phyloP scores from a whole-genome alignment of 495 filamentous ascomycete species.

The Aspergillus baeticus region DNA sequence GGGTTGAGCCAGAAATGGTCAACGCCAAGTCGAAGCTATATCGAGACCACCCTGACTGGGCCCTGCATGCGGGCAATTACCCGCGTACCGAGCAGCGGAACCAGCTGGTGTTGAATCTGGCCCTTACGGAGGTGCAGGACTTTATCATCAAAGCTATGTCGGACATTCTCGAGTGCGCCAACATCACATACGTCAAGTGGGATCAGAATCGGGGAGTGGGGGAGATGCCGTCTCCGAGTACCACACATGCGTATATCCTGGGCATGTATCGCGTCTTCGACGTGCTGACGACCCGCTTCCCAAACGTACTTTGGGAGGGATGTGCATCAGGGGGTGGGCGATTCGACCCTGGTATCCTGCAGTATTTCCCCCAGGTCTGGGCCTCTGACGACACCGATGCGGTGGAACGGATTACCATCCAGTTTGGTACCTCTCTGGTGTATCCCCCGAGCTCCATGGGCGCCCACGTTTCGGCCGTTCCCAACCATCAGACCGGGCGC shows the following conservation, averaged over 20 bases:
- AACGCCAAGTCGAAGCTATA: constrained; percentile 54
- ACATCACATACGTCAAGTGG: constrained; percentile 57
- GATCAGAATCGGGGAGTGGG: constrained; percentile 57
- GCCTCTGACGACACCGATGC: constrained; percentile 57
- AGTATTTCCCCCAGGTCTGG: constrained; percentile 59
- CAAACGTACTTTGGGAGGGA: constrained; percentile 56
- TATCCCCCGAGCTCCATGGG: constrained; percentile 57
- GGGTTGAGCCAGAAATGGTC: constrained; percentile 61
- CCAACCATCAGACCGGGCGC: constrained; percentile 50
- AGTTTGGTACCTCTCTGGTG: constrained; percentile 52
- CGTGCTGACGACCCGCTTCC: constrained; percentile 49
- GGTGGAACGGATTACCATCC: constrained; percentile 51
- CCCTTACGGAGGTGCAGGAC: constrained; percentile 51
- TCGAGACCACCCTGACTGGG: constrained; percentile 54
- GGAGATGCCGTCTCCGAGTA: constrained; percentile 47
- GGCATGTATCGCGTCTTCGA: constrained; percentile 55
- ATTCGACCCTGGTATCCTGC: constrained; percentile 53
- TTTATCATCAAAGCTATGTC: constrained; percentile 51
- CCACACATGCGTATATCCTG: constrained; percentile 51
- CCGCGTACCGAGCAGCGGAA: constrained; percentile 50
- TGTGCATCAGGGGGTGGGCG: constrained; percentile 58
- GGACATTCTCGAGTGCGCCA: constrained; percentile 42
- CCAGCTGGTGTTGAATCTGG: constrained; percentile 54
- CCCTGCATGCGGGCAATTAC: constrained; percentile 48
- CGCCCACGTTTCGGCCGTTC: constrained; percentile 53